A percentile compares a stretch with the other conserved stretches of the same genome.
Conservation (phyloP, 116 monocot genomes). For the Dioscorea cayenensis region DNA sequence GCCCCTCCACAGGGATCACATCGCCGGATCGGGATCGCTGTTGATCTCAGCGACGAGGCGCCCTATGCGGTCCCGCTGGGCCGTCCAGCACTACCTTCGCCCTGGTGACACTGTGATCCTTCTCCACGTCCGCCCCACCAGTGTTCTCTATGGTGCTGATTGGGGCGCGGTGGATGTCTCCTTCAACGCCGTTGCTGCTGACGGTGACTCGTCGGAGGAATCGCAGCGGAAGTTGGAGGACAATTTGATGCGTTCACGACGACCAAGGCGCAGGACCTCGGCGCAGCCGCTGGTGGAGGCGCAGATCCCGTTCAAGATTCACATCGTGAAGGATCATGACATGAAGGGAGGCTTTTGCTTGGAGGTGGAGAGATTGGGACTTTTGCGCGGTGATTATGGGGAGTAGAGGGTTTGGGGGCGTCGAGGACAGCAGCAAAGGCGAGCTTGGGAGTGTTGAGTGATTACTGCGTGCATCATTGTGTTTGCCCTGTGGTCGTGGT, state of each 20-base stretch:
- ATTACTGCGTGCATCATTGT: slow-evolving; percentile 82
- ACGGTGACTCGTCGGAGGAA: slow-evolving; percentile 9
- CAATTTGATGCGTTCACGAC: slow-evolving; percentile 64
- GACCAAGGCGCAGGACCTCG: slow-evolving; percentile 60
- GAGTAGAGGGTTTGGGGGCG: slow-evolving; percentile 64
- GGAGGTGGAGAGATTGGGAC: slow-evolving; percentile 74
- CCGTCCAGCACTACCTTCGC: slow-evolving; percentile 85
- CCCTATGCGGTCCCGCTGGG: slow-evolving; percentile 83
- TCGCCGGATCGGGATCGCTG: slow-evolving; percentile 84
- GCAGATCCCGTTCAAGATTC: slow-evolving; percentile 76
- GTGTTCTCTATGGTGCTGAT: slow-evolving; percentile 84
- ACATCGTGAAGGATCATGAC: slow-evolving; percentile 85
- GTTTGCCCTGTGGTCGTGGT: slow-evolving; percentile 81
- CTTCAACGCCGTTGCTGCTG: slow-evolving; percentile 1
- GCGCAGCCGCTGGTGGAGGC: slow-evolving; percentile 64
- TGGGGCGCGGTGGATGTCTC: slow-evolving; percentile 72
- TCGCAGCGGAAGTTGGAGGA: slow-evolving; percentile 68
- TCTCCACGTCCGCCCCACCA: slow-evolving; percentile 73
- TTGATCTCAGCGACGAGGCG: slow-evolving; percentile 79
- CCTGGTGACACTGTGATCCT: slow-evolving; percentile 83
- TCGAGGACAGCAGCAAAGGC: slow-evolving; percentile 39
- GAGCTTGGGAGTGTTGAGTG: slow-evolving; percentile 73
- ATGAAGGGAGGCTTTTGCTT: slow-evolving; percentile 90
- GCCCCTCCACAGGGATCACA: slow-evolving; percentile 25
- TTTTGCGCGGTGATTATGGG: slow-evolving; percentile 79